Base-by-base conservation (phyloP, 2,329 filamentous ascomycete genomes). In the Huntiella moniliformis region DNA sequence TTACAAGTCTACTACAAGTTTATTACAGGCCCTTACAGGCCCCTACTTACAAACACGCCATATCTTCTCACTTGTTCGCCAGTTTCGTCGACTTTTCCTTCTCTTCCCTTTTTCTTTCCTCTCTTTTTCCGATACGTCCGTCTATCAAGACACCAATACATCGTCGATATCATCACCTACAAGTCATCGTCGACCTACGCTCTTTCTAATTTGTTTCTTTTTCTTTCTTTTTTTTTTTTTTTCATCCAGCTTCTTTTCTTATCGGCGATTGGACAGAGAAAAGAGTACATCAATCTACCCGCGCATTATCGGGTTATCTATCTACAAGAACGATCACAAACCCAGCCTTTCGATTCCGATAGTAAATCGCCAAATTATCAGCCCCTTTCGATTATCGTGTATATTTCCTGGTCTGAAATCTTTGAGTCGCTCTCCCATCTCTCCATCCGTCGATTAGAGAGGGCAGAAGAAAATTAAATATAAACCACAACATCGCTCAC, bases 201-300 rank as follows among this genome's bases (percentile, higher is more conserved):
- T 42, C 40, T 42, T 42, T 42, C 31, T 34, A 42, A 31, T 46
- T 15, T 40, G 12, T 43, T 48, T 38, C 13, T 41, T 50, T 50
- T 38, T 48, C 28, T 39, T 53, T 50, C n/a, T 38, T 50, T 49
- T 32, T 47, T 54, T 42, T 28, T 49, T 42, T 44, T 17, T 44
- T 47, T 38, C 47, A 38, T 44, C 16, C 5, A 28, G 22, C 22
- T 28, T 28, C 22, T 28, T 28, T 28, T 28, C n/a, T 28, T 28
- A 28, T 28, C 22, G 22, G 7, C 22, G 22, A 6, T 28, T 10
- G 22, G 10, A 28, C 1, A 8, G 22, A 28, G 22, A 28, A 28
- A 28, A 33, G 42, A 41, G 12, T 41, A 28, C 22, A 28, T 28
- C 22, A 28, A 28, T 28, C 22, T 28, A 28, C 22, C 22, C 22